Conservation (phyloP, 805 yeast species). For the Metschnikowia amazonensis region DNA sequence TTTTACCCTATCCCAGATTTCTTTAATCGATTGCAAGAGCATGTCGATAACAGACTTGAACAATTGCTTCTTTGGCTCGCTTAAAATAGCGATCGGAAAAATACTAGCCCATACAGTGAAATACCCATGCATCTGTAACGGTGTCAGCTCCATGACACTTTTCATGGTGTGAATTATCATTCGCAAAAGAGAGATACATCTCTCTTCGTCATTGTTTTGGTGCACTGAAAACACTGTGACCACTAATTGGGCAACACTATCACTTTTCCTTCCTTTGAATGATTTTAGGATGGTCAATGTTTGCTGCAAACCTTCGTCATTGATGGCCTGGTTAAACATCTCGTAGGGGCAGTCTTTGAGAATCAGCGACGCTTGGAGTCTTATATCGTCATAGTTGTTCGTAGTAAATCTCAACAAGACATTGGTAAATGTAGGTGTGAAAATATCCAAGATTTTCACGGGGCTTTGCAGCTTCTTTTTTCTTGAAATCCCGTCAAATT, state of each 20-base stretch:
- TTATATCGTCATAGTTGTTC: slow-evolving; percentile 74
- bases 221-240: slow-evolving; percentile 41
- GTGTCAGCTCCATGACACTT: slow-evolving; percentile 21
- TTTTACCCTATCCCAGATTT: slow-evolving; percentile 14
- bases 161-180: slow-evolving; percentile 5
- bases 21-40: background rate
- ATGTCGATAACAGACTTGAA: slow-evolving; percentile 25
- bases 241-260: slow-evolving; percentile 71
- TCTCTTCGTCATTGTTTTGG: slow-evolving; percentile 4
- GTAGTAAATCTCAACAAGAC: slow-evolving; percentile 58
- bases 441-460: slow-evolving; percentile 8
- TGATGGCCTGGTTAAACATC: slow-evolving; percentile 1
- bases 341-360: slow-evolving; percentile 11
- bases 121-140: slow-evolving; percentile 59
- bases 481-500: slow-evolving; percentile 20
- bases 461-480: slow-evolving; percentile 4
- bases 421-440: slow-evolving; percentile 24
- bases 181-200: slow-evolving; percentile 8
- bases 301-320: slow-evolving; percentile 4
- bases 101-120: slow-evolving; percentile 46
- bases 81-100: background rate
- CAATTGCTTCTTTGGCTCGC: background rate
- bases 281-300: slow-evolving; percentile 27
- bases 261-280: slow-evolving; percentile 61
- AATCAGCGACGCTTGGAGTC: slow-evolving; percentile 28